Evolutionary conservation across 164 flowering plant species (phyloP).

Genomic region (Vitis rupestris): DNA sequence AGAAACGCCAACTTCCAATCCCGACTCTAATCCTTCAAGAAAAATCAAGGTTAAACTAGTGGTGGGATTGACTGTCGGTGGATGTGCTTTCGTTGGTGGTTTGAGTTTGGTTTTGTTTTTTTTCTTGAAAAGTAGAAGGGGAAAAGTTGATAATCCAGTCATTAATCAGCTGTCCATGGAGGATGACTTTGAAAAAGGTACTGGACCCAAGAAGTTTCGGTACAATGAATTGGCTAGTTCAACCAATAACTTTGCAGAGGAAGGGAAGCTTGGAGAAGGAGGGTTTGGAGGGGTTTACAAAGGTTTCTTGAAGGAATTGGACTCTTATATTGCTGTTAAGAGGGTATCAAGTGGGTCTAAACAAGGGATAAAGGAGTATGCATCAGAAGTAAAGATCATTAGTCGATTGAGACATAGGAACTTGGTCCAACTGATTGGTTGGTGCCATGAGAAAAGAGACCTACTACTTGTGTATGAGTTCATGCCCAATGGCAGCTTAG

Average conservation of each 20-base stretch:
- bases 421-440: constrained; percentile 36
- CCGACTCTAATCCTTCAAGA: too few relatives aligned
- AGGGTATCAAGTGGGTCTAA: constrained; percentile 21
- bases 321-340: constrained; percentile 24
- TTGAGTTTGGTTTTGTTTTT: too few relatives aligned
- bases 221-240: constrained; percentile 22
- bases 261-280: constrained; percentile 30
- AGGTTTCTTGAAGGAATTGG: constrained; percentile 18
- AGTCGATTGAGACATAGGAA: constrained; percentile 34
- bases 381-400: constrained; percentile 32
- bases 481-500: constrained; percentile 36
- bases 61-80: too few relatives aligned
- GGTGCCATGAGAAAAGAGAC: constrained; percentile 27
- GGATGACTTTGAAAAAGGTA: constrained; percentile 5
- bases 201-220: constrained; percentile 27
- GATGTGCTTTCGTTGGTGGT: too few relatives aligned
- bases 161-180: background rate
- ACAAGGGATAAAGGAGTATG: constrained; percentile 35
- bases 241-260: constrained; percentile 21
- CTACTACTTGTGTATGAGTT: constrained; percentile 31
- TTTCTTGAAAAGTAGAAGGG: background rate
- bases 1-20: too few relatives aligned
- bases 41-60: too few relatives aligned
- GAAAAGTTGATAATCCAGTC: background rate
- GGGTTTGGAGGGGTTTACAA: constrained; percentile 38